These are phyloP conservation scores for Blepharisma japonicum DNA, from an alignment of 73 alveolate species.

Conservation along the genomic window DNA sequence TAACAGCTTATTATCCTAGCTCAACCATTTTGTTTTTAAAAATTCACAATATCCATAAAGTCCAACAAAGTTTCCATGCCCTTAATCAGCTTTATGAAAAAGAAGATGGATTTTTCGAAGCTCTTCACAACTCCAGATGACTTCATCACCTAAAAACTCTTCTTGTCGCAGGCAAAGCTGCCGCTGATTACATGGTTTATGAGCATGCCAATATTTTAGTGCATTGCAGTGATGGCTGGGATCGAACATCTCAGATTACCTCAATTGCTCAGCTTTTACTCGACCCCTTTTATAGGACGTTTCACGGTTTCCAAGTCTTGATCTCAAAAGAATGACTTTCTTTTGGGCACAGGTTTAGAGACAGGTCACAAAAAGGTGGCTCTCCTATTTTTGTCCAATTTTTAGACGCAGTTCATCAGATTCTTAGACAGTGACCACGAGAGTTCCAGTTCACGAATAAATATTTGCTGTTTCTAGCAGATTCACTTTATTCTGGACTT, in stretches of 20 bases:
- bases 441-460: constrained; percentile 65
- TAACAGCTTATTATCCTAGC: constrained; percentile 47
- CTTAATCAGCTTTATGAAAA: constrained; percentile 58
- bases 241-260: constrained; percentile 88
- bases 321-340: constrained; percentile 89
- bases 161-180: constrained; percentile 53
- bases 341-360: constrained; percentile 87
- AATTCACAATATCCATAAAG: constrained; percentile 88
- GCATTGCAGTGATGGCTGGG: constrained; percentile 98
- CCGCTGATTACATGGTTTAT: constrained; percentile 36
- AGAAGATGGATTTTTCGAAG: constrained; percentile 26
- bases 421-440: constrained; percentile 62
- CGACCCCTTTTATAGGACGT: constrained; percentile 87
- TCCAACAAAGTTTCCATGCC: constrained; percentile 72
- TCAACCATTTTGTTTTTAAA: constrained; percentile 66
- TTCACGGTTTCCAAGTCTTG: constrained; percentile 78
- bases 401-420: constrained; percentile 81
- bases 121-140: constrained; percentile 79
- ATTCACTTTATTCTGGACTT: constrained; percentile 16
- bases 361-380: constrained; percentile 66
- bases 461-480: constrained; percentile 17
- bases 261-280: constrained; percentile 66
- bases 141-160: constrained; percentile 60
- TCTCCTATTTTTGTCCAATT: constrained; percentile 85
- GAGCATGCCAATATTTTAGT: constrained; percentile 69